phyloP scores from a whole-genome alignment of 2,329 filamentous ascomycete genomes.

The Aspergillus fumigatiaffinis region DNA sequence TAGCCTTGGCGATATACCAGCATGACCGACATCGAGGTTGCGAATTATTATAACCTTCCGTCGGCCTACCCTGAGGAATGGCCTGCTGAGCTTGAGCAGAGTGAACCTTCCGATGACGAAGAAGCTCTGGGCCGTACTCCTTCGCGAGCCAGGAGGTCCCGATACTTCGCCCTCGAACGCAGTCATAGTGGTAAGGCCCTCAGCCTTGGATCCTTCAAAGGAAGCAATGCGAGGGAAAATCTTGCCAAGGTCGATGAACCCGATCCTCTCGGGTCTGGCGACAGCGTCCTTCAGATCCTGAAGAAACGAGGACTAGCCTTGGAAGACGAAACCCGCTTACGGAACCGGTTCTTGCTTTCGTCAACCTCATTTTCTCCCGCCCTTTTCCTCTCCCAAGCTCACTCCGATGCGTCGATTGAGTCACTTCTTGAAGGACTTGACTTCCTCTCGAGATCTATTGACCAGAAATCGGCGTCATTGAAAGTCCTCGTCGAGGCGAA shows the following conservation, averaged over 20 bases:
- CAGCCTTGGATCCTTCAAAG: slow-evolving; percentile 64
- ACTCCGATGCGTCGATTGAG: slow-evolving; percentile 78
- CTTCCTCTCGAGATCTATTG: slow-evolving; percentile 83
- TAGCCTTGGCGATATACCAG: slow-evolving; percentile 15
- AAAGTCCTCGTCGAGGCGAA: slow-evolving; percentile 97
- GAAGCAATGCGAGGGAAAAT: slow-evolving; percentile 66
- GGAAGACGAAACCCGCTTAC: slow-evolving; percentile 75
- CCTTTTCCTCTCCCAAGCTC: slow-evolving; percentile 87
- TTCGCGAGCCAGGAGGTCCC: slow-evolving; percentile 63
- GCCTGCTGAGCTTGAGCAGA: slow-evolving; percentile 76
- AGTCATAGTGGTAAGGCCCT: slow-evolving; percentile 65
- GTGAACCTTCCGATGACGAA: slow-evolving; percentile 62
- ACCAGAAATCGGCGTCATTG: slow-evolving; percentile 93
- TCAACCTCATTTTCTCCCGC: slow-evolving; percentile 93
- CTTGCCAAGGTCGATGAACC: slow-evolving; percentile 87
- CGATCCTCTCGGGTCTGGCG: slow-evolving; percentile 81
- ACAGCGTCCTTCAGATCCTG: slow-evolving; percentile 79
- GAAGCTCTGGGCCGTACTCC: slow-evolving; percentile 35
- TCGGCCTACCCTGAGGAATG: slow-evolving; percentile 77
- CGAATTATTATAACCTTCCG: slow-evolving; percentile 85
- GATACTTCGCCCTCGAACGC: slow-evolving; percentile 80
- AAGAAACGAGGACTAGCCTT: slow-evolving; percentile 72
- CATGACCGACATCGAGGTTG: slow-evolving; percentile 72
- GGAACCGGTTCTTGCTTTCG: slow-evolving; percentile 90
- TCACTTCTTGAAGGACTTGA: slow-evolving; percentile 77